Evolutionary conservation across 192 early-diverging fungal species (phyloP).

Genomic region (Podila epigama): DNA sequence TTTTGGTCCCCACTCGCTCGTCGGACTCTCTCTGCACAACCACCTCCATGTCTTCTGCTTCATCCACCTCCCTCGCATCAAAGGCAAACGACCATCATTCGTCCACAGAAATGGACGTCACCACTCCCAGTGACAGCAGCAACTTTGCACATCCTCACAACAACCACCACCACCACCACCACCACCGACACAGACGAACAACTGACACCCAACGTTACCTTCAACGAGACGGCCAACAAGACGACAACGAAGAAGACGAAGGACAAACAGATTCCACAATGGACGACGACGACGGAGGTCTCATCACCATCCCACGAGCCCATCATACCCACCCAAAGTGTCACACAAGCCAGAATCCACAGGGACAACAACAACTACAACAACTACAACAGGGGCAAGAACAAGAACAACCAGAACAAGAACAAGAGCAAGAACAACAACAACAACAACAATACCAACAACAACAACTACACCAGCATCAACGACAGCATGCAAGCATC

Average conservation of each 20-base stretch:
- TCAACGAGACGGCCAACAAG: neutral
- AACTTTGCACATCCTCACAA: neutral
- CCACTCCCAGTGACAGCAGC: neutral
- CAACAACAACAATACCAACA: neutral
- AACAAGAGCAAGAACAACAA: neutral
- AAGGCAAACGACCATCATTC: neutral
- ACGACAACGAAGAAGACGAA: neutral
- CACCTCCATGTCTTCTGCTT: neutral
- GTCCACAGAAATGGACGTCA: neutral
- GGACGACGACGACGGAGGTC: neutral
- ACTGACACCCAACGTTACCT: neutral
- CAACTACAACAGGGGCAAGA: neutral
- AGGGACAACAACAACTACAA: neutral
- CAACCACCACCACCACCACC: neutral
- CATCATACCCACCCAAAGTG: neutral
- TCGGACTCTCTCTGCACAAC: conserved; percentile 1
- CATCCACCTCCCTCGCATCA: neutral
- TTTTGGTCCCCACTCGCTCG: neutral
- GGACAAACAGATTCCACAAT: neutral
- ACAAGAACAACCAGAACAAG: conserved; percentile 2
- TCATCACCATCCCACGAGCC: neutral
- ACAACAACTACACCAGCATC: neutral
- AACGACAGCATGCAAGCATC: too few relatives aligned
- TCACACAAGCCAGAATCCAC: neutral
- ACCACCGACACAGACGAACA: neutral